Evolutionary conservation across 1,284 basidiomycete species (phyloP), one percentile per base, ranked within the genome.

Genomic region (Sporisorium sorghi): DNA sequence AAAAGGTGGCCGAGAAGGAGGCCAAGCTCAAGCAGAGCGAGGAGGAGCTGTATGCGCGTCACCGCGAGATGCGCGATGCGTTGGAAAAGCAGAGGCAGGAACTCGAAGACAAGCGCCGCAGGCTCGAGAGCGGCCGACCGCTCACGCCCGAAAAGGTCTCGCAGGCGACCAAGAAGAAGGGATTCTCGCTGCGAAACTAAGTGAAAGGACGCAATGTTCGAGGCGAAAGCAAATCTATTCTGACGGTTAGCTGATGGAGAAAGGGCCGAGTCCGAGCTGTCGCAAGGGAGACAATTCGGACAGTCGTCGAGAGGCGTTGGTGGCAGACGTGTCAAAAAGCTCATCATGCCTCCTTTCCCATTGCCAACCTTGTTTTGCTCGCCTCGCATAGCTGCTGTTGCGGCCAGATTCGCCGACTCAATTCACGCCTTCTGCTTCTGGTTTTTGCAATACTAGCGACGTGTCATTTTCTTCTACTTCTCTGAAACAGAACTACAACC

Each of bases 31-130:
- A 84, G 76, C 82, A 84, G 75, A 80, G 77, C 70, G 82, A 84
- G 53, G 82, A 84, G 63, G 82, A 84, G 76, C 74, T 84, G 40
- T 84, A 84, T 53, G 80, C 81, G 26, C 80, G 82, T 53, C 82
- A 84, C 64, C 72, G 81, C 49, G 81, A 84, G 73, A 84, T 84
- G 82, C 71, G 81, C 51, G 78, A 82, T 54, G 81, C 83, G 19
- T 88, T 99, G 81, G 97, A 99, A 87, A 98, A 96, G 88, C 96
- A 99, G 86, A 90, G 94, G 78, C 84, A 88, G 73, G 96, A 99
- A 83, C 88, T 99, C 80, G 96, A 99, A 86, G 96, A 98, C 91
- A 98, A 97, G 90, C 89, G 93, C 86, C 90, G 92, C 84, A 90
- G 92, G 83, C 90, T 98, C 85, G 96, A 98, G 87, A 92, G 90